phyloP scores from a whole-genome alignment of 2,329 filamentous ascomycete species.

The Claviceps humidiphila region DNA sequence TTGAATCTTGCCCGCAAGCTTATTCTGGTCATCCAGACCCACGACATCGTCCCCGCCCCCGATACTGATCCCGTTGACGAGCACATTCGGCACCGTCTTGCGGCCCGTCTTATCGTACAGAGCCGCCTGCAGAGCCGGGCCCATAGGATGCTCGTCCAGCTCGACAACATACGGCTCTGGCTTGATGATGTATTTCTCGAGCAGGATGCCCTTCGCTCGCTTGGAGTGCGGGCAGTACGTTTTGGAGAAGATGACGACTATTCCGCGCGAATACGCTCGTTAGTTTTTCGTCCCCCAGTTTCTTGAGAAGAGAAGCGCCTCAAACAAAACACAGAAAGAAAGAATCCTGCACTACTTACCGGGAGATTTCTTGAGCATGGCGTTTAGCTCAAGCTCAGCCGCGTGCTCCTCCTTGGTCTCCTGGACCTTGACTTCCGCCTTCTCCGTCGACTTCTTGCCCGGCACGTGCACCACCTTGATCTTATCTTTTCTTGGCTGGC shows the following conservation, averaged over 20 bases:
- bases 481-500: constrained; percentile 27
- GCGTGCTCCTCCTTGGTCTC: constrained; percentile 48
- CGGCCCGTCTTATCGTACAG: constrained; percentile 65
- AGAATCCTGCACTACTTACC: constrained; percentile 37
- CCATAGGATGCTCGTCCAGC: constrained; percentile 70
- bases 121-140: constrained; percentile 55
- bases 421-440: constrained; percentile 15
- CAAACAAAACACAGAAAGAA: not conserved
- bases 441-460: constrained; percentile 1
- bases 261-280: not conserved
- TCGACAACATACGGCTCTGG: constrained; percentile 82
- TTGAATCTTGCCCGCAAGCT: constrained; percentile 58
- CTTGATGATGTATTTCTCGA: constrained; percentile 71
- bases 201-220: constrained; percentile 71
- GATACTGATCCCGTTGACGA: constrained; percentile 78
- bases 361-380: constrained; percentile 71
- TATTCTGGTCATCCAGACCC: constrained; percentile 52
- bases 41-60: constrained; percentile 82
- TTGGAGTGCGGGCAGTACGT: constrained; percentile 80
- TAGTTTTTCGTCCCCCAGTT: too few relatives aligned
- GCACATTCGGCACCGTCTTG: constrained; percentile 79
- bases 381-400: constrained; percentile 58
- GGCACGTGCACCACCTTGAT: constrained; percentile 8
- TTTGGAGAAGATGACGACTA: constrained; percentile 94
- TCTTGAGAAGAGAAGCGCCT: too few relatives aligned